A percentile compares a stretch with the other conserved stretches of the same genome.
phyloP scores from a whole-genome alignment of 257 asterid genomes.

The Solanum habrochaites region DNA sequence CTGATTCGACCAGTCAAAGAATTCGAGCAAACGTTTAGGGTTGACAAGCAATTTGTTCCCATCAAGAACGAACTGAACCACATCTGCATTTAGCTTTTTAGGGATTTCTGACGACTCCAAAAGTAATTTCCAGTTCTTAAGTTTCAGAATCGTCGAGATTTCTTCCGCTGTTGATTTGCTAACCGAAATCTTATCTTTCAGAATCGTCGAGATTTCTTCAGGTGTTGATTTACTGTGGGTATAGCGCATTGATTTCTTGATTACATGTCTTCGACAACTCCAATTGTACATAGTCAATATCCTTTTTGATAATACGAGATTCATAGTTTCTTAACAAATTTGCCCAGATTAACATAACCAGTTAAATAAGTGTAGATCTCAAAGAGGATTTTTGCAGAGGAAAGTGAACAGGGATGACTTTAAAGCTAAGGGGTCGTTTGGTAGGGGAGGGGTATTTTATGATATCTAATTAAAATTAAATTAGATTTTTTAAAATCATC shows the following conservation, averaged over 20 bases:
- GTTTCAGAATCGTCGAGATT: conserved; percentile 40
- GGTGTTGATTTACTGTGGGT: conserved; percentile 26
- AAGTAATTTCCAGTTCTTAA: conserved; percentile 49
- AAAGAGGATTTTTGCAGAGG: background rate
- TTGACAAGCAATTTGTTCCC: conserved; percentile 33
- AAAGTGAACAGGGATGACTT: background rate
- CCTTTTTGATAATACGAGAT: background rate
- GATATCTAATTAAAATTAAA: no score
- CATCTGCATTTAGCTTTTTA: conserved; percentile 35
- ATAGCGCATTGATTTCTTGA: background rate
- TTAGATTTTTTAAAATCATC: no score
- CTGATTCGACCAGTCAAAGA: conserved; percentile 58
- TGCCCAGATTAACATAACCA: background rate
- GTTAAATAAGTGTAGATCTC: background rate
- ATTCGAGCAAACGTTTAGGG: conserved; percentile 60
- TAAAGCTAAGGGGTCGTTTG: no score
- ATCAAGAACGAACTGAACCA: conserved; percentile 52
- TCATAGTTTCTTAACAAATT: background rate
- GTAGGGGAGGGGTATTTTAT: no score
- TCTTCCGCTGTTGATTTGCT: conserved; percentile 47
- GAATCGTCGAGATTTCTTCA: conserved; percentile 42
- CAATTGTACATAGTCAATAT: background rate
- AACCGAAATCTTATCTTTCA: conserved; percentile 36
- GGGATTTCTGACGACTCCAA: conserved; percentile 52
- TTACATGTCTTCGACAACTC: background rate